Base-by-base conservation (phyloP, 441 rosid genomes). In the Adansonia grandidieri region DNA sequence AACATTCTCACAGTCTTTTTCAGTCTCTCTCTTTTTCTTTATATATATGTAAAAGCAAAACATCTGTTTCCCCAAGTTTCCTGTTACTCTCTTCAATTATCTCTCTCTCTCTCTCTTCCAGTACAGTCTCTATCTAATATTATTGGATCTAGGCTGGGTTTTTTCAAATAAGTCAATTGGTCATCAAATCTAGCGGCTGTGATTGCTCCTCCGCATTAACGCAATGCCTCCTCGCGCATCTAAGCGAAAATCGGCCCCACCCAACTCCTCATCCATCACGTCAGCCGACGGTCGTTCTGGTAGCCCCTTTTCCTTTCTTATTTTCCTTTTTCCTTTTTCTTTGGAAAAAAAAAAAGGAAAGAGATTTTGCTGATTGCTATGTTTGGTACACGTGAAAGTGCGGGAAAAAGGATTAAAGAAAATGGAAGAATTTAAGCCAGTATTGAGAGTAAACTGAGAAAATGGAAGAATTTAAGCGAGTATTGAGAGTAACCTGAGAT, bases 181-280 rank as follows among this genome's bases (percentile, higher is more conserved):
- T 74, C 73, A 70, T 61, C 81, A 40, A 54, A 81, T 84, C 84
- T 0, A 3, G 75, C 81, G 84, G 84, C 48, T 22, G 82, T 57
- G 37, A 28, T 75, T 77, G 40, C 45, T 80, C 67, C 58, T 37
- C 64, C 63, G 17, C 79, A 10, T 79, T 24, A 32, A 42, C 75
- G 44, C 71, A 54, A 85, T 85, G 87, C 85, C 84, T 71, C 87
- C 84, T 75, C 89, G 84, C 47, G 79, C 86, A 32, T 82, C 85
- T 5, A 88, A 88, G 85, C 50, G 89, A 80, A 88, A 88, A 68
- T 71, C 82, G 75, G 85, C 76, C 85, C 86, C 89, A 80, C 84
- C 51, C 9, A 78, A 67, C 62, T 72, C 85, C 64, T 75, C 84
- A 67, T 68, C 82, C 67, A 77, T 81, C 84, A 76, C 78, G 79